Evolutionary conservation across 2,329 filamentous ascomycete species (phyloP).

Genomic region (Ascochyta fabae): DNA sequence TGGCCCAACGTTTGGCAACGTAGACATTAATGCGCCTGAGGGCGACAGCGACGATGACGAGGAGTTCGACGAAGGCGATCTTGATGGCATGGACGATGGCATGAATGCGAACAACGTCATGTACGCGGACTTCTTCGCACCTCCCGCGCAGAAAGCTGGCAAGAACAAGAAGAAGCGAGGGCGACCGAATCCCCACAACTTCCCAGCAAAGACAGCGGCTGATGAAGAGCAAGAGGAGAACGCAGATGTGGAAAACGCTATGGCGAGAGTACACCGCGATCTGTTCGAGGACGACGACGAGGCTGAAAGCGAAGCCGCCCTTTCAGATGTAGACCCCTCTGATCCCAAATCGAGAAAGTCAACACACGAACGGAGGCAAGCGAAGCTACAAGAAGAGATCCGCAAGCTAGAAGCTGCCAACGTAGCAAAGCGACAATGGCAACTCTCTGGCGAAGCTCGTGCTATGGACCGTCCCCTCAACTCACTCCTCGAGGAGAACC

Average conservation of each 20-base stretch:
- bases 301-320: conserved; percentile 62
- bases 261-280: conserved; percentile 85
- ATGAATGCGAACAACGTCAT: conserved; percentile 86
- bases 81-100: conserved; percentile 59
- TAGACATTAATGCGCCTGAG: conserved; percentile 74
- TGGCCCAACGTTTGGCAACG: conserved; percentile 83
- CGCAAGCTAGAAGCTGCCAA: conserved; percentile 87
- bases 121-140: conserved; percentile 93
- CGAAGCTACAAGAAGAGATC: conserved; percentile 87
- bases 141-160: conserved; percentile 74
- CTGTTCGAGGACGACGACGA: conserved; percentile 79
- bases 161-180: conserved; percentile 62
- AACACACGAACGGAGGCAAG: conserved; percentile 84
- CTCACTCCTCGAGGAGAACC: conserved; percentile 89
- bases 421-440: conserved; percentile 90
- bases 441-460: conserved; percentile 83
- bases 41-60: conserved; percentile 72
- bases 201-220: conserved; percentile 41
- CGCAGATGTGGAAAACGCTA: conserved; percentile 78
- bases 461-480: conserved; percentile 85
- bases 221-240: conserved; percentile 44
- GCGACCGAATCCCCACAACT: conserved; percentile 62
- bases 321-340: conserved; percentile 68
- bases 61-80: conserved; percentile 62
- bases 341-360: conserved; percentile 78